Evolutionary conservation across 345 rosid genomes (phyloP).

Genomic region (Ceriops decandra): DNA sequence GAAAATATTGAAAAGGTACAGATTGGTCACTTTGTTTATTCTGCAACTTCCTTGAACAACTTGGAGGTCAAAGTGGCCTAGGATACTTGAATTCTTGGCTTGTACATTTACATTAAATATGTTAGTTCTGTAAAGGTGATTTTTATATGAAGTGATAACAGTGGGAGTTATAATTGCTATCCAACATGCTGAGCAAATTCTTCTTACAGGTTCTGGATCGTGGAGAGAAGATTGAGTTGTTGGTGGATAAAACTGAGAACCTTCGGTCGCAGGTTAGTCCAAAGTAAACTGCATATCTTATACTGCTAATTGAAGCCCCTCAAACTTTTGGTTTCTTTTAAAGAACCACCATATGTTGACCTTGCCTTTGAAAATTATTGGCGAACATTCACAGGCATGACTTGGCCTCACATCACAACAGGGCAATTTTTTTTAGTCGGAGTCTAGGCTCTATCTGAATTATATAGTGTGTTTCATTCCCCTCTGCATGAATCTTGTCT

Average conservation of each 20-base stretch:
- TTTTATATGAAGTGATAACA: too few relatives aligned
- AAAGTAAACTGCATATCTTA: background rate
- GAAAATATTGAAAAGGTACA: conserved; percentile 96
- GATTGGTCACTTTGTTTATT: background rate
- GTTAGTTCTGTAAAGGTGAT: background rate
- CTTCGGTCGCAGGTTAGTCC: conserved; percentile 82
- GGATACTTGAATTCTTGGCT: background rate
- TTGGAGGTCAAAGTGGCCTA: conserved; percentile 4
- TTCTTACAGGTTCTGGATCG: conserved; percentile 83
- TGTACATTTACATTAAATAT: background rate
- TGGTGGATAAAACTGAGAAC: conserved; percentile 98
- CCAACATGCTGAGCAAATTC: background rate
- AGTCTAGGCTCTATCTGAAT: background rate
- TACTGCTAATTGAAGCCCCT: background rate
- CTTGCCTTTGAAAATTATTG: background rate
- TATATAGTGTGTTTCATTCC: background rate
- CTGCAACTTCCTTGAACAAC: background rate
- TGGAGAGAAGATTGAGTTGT: conserved; percentile 96
- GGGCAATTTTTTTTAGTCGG: too few relatives aligned
- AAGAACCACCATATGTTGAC: background rate
- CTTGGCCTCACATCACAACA: background rate
- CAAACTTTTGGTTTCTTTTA: background rate
- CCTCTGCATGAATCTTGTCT: background rate
- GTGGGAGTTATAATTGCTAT: background rate
- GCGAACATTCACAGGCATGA: background rate